Evolutionary conservation across 192 early-diverging fungal genomes (phyloP), one percentile per base, ranked within the genome.

Genomic region (Umbelopsis vinacea): DNA sequence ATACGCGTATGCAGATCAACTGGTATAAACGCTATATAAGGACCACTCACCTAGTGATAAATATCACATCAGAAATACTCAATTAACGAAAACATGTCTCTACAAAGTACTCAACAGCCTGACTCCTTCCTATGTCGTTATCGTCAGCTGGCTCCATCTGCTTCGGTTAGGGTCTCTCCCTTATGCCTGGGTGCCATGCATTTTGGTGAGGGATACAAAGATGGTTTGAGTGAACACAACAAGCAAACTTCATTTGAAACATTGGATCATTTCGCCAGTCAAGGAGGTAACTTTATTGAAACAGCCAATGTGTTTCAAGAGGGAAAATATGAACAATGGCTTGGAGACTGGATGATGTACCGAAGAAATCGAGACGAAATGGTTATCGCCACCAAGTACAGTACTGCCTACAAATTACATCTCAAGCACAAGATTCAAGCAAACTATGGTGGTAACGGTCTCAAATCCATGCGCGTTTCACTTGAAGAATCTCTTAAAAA

Each of bases 371-470:
- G 88, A 47, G 83, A 83, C 50, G 74, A 85, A 26, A 78, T 90
- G 24, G 87, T 88, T 5, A 50, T 90, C 38, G 87, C 88, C 0
- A 88, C 88, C 57, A 90, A 90, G 67, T 82, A 82, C 69, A 52
- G 77, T 2, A 70, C 78, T 75, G 76, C 66, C 67, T 70, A 22
- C 21, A 63, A 23, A 47, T 12, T 7, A 14, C 21, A 74, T 38
- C 23, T 40, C 23, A 46, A 26, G 19, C 23, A 48, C 29, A 70
- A 66, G 82, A 46, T 29, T 37, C 69, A 72, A 67, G 66, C 24
- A 52, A 50, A 60, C 66, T 47, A 46, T 26, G 79, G 79, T 24
- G 83, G 83, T 17, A 84, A 85, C 24, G 71, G 76, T 6, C 63
- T 74, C 17, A 80, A 79, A 45, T 75, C 74, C 46, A 48, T 90